phyloP scores from a whole-genome alignment of 768 basidiomycete species.

The Chalciporus sphaerocephalus region DNA sequence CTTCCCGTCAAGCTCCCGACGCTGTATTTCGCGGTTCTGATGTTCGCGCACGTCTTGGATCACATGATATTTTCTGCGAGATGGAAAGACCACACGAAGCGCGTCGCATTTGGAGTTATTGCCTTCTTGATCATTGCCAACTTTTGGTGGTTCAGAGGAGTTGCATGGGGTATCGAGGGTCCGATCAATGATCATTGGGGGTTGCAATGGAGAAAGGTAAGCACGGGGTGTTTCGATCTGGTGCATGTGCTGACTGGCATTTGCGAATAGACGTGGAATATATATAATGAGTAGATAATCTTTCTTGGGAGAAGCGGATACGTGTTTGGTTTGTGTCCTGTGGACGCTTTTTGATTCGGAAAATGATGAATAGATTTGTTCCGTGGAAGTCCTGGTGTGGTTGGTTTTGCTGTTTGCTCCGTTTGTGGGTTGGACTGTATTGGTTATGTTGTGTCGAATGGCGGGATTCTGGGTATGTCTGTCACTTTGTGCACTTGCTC shows the following conservation, averaged over 20 bases:
- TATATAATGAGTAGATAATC: constrained; percentile 24
- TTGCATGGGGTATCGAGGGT: constrained; percentile 91
- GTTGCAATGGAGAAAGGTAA: constrained; percentile 67
- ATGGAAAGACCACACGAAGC: constrained; percentile 60
- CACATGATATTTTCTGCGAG: constrained; percentile 86
- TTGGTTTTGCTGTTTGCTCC: no score
- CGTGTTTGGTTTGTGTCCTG: no score
- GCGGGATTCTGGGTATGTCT: no score
- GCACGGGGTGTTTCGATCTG: constrained; percentile 13
- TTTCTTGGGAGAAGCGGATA: not conserved
- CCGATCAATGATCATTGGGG: constrained; percentile 79
- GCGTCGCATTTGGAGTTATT: constrained; percentile 63
- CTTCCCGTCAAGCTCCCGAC: constrained; percentile 68
- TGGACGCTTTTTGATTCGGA: no score
- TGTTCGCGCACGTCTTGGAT: constrained; percentile 87
- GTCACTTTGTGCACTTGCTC: no score
- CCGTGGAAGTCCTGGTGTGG: no score
- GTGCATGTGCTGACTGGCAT: constrained; percentile 5
- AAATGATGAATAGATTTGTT: no score
- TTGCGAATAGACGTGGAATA: constrained; percentile 26
- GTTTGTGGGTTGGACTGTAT: no score
- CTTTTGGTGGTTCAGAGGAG: constrained; percentile 93
- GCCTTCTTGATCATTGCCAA: constrained; percentile 58
- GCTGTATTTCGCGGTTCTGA: constrained; percentile 92
- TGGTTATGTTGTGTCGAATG: no score